Base-by-base conservation (phyloP, 768 basidiomycete genomes). In the Gyrodon lividus region DNA sequence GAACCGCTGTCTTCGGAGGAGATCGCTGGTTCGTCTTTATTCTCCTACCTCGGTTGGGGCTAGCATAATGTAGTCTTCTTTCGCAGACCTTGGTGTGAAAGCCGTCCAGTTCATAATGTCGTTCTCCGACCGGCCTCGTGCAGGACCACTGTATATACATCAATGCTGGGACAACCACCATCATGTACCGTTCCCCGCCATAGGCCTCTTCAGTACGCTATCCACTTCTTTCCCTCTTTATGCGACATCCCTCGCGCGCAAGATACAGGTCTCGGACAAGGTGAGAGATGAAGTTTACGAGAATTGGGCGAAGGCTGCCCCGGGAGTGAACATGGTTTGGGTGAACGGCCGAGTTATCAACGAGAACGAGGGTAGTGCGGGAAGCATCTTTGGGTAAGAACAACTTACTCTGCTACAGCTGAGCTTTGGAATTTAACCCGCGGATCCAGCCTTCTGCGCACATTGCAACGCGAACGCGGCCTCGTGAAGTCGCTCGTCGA, bases 201-300 rank as follows among this genome's bases (percentile, higher is more conserved):
- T 55, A 4, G 41, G 26, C 14, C 17, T 69, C 0, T 77, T 97
- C 31, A 79, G 75, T 41, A 77, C 81, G 13, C 78, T 98, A 19
- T 78, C 89, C 0, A 89, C 94, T 61, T 86, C 95, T 68, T 96
- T 98, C 71, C 95, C 96, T 0, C 87, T 82, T 64, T 96, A 95
- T 62, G 85, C 86, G 1, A 77, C 83, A 0, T 74, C 84, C 3
- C 74, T 97, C 26, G 80, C 88, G 0, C 82, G 92, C 3, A 83
- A 86, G 51, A 81, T 93, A 38, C 59, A 71, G 2, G 70, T 81
- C 3, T 78, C 81, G 51, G 64, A 70, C 8, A 72, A 69, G 12
- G 59, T 96, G 8, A 61, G 64, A 1, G 66, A 76, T 0, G 89
- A 91, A 61, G 65, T 93, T 6, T 62, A 74, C 19, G 63, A 61